Conservation (phyloP, 495 filamentous ascomycete genomes). For the Aspergillus ellipticus region DNA sequence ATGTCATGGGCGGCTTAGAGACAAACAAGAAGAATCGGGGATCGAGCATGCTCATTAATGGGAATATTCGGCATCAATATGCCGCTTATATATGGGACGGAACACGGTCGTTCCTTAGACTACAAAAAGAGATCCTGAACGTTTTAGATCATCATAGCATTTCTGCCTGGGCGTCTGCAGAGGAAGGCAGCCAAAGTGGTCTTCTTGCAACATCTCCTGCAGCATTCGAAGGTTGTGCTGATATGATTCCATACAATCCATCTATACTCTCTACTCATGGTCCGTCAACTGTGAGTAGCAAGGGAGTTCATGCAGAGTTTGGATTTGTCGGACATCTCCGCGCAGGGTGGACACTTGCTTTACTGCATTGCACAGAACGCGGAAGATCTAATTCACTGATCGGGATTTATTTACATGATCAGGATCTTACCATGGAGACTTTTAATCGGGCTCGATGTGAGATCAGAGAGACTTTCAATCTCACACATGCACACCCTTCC, state of each 20-base stretch:
- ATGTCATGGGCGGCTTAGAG: conserved; percentile 3
- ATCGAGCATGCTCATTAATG: not conserved
- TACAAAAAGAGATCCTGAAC: conserved; percentile 30
- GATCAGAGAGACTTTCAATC: not conserved
- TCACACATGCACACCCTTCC: not conserved
- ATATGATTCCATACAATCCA: conserved; percentile 5
- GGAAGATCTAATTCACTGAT: not conserved
- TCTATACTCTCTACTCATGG: not conserved
- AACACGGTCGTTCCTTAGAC: conserved; percentile 24
- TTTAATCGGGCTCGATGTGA: not conserved
- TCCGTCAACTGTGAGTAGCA: conserved; percentile 1
- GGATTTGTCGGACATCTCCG: not conserved
- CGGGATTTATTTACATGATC: conserved; percentile 5
- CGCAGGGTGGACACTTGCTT: not conserved
- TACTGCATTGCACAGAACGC: conserved; percentile 4
- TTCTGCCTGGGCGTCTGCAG: conserved; percentile 16
- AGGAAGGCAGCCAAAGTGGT: conserved; percentile 4
- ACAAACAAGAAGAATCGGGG: not conserved
- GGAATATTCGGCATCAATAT: conserved; percentile 5
- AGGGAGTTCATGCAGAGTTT: conserved; percentile 2
- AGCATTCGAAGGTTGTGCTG: conserved; percentile 11
- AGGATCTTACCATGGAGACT: conserved; percentile 2
- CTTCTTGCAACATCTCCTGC: conserved; percentile 11
- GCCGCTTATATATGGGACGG: conserved; percentile 37
- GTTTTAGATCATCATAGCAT: conserved; percentile 18